Percentiles rank a stretch among this genome's conserved stretches.
Conservation (phyloP, 2,329 filamentous ascomycete genomes). For the Hypoxylon sp. region DNA sequence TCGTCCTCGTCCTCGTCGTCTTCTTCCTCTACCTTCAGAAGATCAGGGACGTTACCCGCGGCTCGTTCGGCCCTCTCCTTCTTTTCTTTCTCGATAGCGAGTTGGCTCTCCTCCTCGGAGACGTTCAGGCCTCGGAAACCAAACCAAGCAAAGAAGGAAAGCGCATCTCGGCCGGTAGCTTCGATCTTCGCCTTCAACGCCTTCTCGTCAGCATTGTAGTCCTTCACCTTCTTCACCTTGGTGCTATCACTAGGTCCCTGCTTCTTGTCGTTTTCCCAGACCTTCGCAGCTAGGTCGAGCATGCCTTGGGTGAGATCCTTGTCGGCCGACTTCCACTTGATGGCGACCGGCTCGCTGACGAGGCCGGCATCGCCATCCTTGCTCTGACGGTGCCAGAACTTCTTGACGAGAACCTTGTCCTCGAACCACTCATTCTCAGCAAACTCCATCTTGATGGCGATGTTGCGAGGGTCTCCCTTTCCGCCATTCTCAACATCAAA, state of each 20-base stretch:
- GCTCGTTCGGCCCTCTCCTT: constrained; percentile 65
- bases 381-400: constrained; percentile 84
- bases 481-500: constrained; percentile 77
- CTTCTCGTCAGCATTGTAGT: constrained; percentile 65
- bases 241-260: constrained; percentile 53
- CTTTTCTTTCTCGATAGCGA: constrained; percentile 69
- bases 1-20: constrained; percentile 69
- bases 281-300: constrained; percentile 76
- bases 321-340: constrained; percentile 82
- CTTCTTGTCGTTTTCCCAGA: constrained; percentile 72
- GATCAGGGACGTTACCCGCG: constrained; percentile 63
- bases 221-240: constrained; percentile 66
- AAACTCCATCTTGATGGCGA: constrained; percentile 84
- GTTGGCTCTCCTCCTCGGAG: constrained; percentile 76
- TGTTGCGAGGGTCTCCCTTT: constrained; percentile 81
- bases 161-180: constrained; percentile 69
- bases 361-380: constrained; percentile 78
- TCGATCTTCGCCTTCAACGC: constrained; percentile 68
- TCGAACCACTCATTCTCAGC: constrained; percentile 84
- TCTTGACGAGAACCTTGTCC: constrained; percentile 85
- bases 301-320: constrained; percentile 87
- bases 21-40: constrained; percentile 66
- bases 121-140: constrained; percentile 79
- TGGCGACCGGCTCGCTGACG: constrained; percentile 88
- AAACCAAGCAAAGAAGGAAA: constrained; percentile 92